Percentiles rank a stretch among this genome's conserved stretches.
Evolutionary conservation across 352 stramenopile species (phyloP).

Genomic region (Phytopythium oedochilum): DNA sequence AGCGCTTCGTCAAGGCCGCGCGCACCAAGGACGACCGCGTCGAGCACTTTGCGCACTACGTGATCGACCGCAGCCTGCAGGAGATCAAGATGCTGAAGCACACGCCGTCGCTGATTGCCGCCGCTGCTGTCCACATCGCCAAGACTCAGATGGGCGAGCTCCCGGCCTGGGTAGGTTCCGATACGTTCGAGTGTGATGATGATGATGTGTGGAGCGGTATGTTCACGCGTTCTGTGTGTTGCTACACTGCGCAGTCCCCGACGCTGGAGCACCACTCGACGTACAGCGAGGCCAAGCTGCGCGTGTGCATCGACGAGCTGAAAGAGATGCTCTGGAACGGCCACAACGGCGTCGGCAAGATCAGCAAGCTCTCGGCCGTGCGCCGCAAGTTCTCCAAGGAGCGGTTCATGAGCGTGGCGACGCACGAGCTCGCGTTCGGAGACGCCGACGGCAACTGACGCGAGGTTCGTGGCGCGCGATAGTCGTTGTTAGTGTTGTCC

Average conservation of each 20-base stretch:
- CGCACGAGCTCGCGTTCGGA: conserved; percentile 48
- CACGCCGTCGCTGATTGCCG: conserved; percentile 95
- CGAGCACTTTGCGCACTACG: conserved; percentile 94
- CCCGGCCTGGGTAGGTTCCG: conserved; percentile 63
- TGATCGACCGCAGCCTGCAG: conserved; percentile 97
- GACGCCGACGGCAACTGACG: conserved; percentile 32
- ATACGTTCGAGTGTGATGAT: too few species aligned
- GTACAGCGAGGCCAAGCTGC: conserved; percentile 59
- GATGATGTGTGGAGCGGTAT: too few species aligned
- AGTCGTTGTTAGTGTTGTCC: conserved; percentile 17
- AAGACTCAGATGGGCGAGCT: conserved; percentile 71
- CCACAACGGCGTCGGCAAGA: conserved; percentile 59
- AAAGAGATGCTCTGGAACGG: conserved; percentile 81
- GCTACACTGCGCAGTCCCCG: conserved; percentile 31
- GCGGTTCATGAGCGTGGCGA: conserved; percentile 69
- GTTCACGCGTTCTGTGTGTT: conserved; percentile 9
- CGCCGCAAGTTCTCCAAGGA: conserved; percentile 86
- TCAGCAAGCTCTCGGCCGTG: conserved; percentile 74
- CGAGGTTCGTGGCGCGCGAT: background rate
- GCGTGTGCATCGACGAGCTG: conserved; percentile 63
- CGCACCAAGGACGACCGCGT: conserved; percentile 67
- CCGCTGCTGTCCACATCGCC: conserved; percentile 96
- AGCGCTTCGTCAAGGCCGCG: conserved; percentile 83
- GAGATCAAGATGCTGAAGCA: conserved; percentile 98
- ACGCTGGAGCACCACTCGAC: conserved; percentile 75